Percentiles rank a stretch among this genome's conserved stretches.
Evolutionary conservation across 805 yeast genomes (phyloP).

Genomic region (Barnettozyma populi): DNA sequence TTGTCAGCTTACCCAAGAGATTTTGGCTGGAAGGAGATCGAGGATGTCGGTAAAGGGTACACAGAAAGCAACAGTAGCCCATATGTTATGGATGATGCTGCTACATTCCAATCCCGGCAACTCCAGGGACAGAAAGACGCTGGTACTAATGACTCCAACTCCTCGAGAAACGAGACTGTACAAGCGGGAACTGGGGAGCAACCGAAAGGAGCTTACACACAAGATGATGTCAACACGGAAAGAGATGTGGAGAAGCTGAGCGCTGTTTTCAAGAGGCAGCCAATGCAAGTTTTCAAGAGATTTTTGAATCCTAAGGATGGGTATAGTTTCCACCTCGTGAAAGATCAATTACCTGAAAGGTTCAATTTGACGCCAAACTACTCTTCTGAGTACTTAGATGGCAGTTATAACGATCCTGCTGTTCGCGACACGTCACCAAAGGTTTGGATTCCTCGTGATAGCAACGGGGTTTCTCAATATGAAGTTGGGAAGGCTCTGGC

Average conservation of each 20-base stretch:
- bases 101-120: conserved; percentile 21
- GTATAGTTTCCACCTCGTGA: conserved; percentile 41
- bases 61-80: conserved; percentile 20
- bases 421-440: conserved; percentile 52
- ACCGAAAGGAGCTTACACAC: conserved; percentile 10
- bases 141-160: conserved; percentile 21
- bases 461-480: conserved; percentile 57
- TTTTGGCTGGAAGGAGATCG: conserved; percentile 57
- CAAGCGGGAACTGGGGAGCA: conserved; percentile 18
- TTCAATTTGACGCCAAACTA: conserved; percentile 31
- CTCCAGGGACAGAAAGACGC: conserved; percentile 13
- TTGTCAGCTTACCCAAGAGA: conserved; percentile 56
- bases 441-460: conserved; percentile 68
- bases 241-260: conserved; percentile 14
- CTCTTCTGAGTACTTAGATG: conserved; percentile 25
- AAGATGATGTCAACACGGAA: conserved; percentile 24
- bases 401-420: conserved; percentile 50
- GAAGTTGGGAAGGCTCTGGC: conserved; percentile 49
- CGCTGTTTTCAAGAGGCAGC: conserved; percentile 16
- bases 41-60: conserved; percentile 39
- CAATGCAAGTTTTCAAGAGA: conserved; percentile 20
- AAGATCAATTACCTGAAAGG: conserved; percentile 33
- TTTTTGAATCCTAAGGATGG: conserved; percentile 37
- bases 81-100: conserved; percentile 24
- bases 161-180: conserved; percentile 27